A percentile compares a stretch with the other conserved stretches of the same genome.
phyloP scores from a whole-genome alignment of 495 filamentous ascomycete genomes.

The Penicillium bovifimosum region DNA sequence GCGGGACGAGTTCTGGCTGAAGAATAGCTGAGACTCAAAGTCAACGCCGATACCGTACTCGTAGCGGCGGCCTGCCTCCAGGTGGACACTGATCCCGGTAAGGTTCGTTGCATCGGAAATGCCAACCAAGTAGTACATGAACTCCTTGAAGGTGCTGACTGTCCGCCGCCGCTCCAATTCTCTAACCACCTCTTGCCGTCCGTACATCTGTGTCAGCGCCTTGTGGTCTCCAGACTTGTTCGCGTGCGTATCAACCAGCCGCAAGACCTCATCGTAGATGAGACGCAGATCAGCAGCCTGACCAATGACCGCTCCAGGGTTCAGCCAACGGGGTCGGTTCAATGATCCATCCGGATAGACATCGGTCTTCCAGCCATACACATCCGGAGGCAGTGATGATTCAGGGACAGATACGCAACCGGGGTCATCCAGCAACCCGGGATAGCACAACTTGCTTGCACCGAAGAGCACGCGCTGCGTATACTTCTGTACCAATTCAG shows the following conservation, averaged over 20 bases:
- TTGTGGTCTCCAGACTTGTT: constrained; percentile 41
- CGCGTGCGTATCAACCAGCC: constrained; percentile 35
- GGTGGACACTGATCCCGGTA: constrained; percentile 34
- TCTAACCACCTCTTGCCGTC: constrained; percentile 53
- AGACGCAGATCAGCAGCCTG: constrained; percentile 45
- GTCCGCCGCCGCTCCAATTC: constrained; percentile 44
- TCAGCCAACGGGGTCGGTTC: constrained; percentile 49
- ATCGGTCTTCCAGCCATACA: constrained; percentile 54
- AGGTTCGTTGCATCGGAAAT: constrained; percentile 45
- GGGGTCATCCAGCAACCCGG: constrained; percentile 37
- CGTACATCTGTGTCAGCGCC: constrained; percentile 52
- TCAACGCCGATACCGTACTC: constrained; percentile 56
- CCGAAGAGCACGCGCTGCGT: constrained; percentile 55
- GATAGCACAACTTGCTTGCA: constrained; percentile 54
- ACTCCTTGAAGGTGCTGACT: constrained; percentile 37
- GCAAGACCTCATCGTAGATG: constrained; percentile 45
- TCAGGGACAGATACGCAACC: constrained; percentile 52
- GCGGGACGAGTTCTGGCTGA: constrained; percentile 42
- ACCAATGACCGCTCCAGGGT: constrained; percentile 49
- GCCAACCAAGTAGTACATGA: constrained; percentile 38
- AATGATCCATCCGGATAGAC: constrained; percentile 28
- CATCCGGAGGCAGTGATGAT: constrained; percentile 51
- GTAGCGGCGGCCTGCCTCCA: constrained; percentile 41
- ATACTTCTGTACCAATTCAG: constrained; percentile 42
- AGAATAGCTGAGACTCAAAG: constrained; percentile 51